A percentile compares a stretch with the other conserved stretches of the same genome.
Conservation (phyloP, 163 green algal genomes). For the Prototheca stagnorum region DNA sequence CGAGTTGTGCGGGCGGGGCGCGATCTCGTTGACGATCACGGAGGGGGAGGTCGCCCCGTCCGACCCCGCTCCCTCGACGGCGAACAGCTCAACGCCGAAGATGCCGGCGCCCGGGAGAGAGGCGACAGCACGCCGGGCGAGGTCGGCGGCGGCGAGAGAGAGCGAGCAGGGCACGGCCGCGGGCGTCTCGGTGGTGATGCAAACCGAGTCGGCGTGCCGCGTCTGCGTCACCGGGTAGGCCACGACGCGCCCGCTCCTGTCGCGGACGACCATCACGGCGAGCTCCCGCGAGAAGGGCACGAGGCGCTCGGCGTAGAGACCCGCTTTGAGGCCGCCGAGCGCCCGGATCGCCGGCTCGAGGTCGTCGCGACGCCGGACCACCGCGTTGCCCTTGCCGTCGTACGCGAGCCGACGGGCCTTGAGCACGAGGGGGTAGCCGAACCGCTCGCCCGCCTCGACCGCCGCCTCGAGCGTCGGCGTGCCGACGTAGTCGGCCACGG, state of each 20-base stretch:
- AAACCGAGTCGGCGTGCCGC: constrained; percentile 82
- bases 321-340: constrained; percentile 52
- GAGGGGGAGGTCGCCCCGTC: background rate
- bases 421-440: constrained; percentile 92
- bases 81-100: constrained; percentile 89
- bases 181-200: constrained; percentile 70
- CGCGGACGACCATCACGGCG: constrained; percentile 85
- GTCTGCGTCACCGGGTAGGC: constrained; percentile 85
- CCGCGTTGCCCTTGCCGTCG: constrained; percentile 84
- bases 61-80: constrained; percentile 47
- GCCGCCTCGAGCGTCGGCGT: background rate
- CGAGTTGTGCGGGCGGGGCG: constrained; percentile 78
- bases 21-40: constrained; percentile 90
- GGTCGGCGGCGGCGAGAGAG: constrained; percentile 19
- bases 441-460: constrained; percentile 41
- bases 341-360: constrained; percentile 39
- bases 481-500: constrained; percentile 15
- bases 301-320: constrained; percentile 85
- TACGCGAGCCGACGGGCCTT: constrained; percentile 80
- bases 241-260: constrained; percentile 27
- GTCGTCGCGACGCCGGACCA: constrained; percentile 40
- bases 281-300: constrained; percentile 79
- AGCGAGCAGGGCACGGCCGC: constrained; percentile 39
- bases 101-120: constrained; percentile 53
- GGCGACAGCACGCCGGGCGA: constrained; percentile 44